Base-by-base conservation (phyloP, 768 basidiomycete genomes). In the Kockovaella imperatae region DNA sequence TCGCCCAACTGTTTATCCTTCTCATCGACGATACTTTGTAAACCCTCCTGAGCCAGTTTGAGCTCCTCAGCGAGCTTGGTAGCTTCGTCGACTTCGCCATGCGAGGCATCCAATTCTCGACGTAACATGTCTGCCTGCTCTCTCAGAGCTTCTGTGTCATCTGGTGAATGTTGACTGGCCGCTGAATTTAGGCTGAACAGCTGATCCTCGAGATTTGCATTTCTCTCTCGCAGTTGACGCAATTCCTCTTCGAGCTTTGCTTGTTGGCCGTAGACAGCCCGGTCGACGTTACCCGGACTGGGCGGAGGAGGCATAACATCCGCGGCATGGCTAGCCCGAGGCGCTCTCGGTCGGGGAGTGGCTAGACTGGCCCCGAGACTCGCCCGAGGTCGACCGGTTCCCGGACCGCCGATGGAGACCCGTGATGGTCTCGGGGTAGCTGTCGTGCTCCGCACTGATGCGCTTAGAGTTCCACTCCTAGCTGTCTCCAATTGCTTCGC, bases 401-500 rank as follows among this genome's bases (percentile, higher is more conserved):
- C n/a, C n/a, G 31, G 31, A 10, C 36, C 46, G 14, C 52, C 56
- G 52, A 64, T 56, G 4, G 67, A 67, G 18, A 68, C 49, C 5
- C 62, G 41, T 5, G 64, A 57, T n/a, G 67, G 54, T 32, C 54
- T 60, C 3, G 67, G 67, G 4, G 65, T 68, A 1, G 48, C 53
- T 3, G 56, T 38, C 15, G 53, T 57, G 7, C 47, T 56, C 38
- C 56, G 42, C 6, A 60, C 50, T 4, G 60, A 57, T 4, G 60
- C 62, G 18, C 35, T 55, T 7, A 56, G 35, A 11, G 52, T 52
- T 5, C 60, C 64, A 5, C 45, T 44, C 36, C 56, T 20, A 75
- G 77, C 63, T 69, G 80, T 46, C 29, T 66, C 50, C 24, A 91
- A 77, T 57, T 88, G 85, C 63, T 83, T 80, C 0, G 87, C 87